Conservation (phyloP, 2,329 filamentous ascomycete species). For the Gnomoniopsis smithogilvyi region DNA sequence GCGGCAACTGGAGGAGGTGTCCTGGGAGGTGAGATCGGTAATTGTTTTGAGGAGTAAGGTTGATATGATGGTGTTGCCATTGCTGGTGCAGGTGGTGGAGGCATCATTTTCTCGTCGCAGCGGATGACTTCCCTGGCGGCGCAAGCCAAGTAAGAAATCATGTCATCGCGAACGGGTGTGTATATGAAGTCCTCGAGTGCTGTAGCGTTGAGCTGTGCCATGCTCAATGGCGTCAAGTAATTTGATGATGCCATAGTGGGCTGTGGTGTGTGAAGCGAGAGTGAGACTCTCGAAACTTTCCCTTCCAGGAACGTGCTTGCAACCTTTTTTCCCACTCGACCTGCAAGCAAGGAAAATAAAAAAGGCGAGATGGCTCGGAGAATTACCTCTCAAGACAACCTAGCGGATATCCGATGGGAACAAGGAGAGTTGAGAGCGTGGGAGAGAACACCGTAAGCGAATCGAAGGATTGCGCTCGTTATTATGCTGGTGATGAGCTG, state of each 20-base stretch:
- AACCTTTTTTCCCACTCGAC: conserved; percentile 19
- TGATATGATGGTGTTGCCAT: conserved; percentile 12
- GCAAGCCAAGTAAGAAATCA: conserved; percentile 73
- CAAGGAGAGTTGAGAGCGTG: conserved; percentile 15
- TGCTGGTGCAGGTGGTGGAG: conserved; percentile 33
- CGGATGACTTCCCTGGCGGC: conserved; percentile 77
- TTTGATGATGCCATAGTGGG: conserved; percentile 43
- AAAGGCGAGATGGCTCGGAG: conserved; percentile 17
- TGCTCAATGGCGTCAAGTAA: conserved; percentile 34
- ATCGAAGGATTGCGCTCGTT: conserved; percentile 9
- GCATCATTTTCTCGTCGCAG: conserved; percentile 64
- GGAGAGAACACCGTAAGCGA: conserved; percentile 16
- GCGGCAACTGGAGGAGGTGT: conserved; percentile 43
- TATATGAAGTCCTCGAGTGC: conserved; percentile 81
- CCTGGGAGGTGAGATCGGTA: conserved; percentile 48
- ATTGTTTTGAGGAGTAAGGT: conserved; percentile 31
- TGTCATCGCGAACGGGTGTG: conserved; percentile 68
- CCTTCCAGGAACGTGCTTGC: conserved; percentile 20
- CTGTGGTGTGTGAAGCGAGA: conserved; percentile 23
- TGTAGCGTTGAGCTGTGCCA: conserved; percentile 63
- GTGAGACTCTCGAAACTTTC: conserved; percentile 11
- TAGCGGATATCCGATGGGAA: conserved; percentile 11
- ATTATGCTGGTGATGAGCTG: conserved; percentile 1
- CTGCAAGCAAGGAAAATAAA: conserved; percentile 9
- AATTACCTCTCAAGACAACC: conserved; percentile 9